Evolutionary conservation across 257 asterid genomes (phyloP).

Genomic region (Solanum rostratum): DNA sequence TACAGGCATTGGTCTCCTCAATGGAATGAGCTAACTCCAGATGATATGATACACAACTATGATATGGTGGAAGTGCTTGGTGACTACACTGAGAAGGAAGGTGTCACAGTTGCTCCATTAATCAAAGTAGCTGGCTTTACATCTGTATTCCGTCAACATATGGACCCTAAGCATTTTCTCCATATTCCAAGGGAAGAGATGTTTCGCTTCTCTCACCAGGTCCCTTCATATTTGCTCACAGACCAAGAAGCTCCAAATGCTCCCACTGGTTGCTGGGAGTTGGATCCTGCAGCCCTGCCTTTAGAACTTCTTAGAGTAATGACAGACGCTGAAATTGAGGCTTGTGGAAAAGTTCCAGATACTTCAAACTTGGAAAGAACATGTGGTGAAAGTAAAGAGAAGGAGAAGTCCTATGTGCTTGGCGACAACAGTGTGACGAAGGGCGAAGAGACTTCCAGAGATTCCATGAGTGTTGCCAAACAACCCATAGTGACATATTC

Average conservation of each 20-base stretch:
- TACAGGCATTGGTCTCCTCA: conserved; percentile 59
- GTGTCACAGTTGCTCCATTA: conserved; percentile 40
- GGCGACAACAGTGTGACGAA: background rate
- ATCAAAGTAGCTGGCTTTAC: conserved; percentile 59
- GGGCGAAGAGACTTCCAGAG: background rate
- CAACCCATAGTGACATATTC: conserved; percentile 14
- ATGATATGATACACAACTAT: conserved; percentile 37
- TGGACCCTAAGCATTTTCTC: conserved; percentile 12
- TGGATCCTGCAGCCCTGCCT: conserved; percentile 81
- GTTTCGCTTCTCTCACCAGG: conserved; percentile 75
- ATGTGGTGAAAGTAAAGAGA: conserved; percentile 2
- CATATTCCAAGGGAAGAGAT: conserved; percentile 46
- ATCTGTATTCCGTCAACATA: conserved; percentile 33
- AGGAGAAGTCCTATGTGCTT: background rate
- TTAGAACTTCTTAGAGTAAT: conserved; percentile 42
- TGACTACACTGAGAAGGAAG: conserved; percentile 36
- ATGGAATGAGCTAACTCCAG: conserved; percentile 46
- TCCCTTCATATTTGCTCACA: conserved; percentile 31
- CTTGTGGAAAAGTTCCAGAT: background rate
- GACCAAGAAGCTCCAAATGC: conserved; percentile 39
- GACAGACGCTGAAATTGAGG: conserved; percentile 22
- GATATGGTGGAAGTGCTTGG: conserved; percentile 52
- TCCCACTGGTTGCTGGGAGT: conserved; percentile 40
- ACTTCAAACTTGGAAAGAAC: background rate
- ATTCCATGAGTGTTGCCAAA: background rate